A percentile compares a stretch with the other conserved stretches of the same genome.
Conservation (phyloP, 2,329 filamentous ascomycete genomes). For the Paracorniculantispora psalliotae region DNA sequence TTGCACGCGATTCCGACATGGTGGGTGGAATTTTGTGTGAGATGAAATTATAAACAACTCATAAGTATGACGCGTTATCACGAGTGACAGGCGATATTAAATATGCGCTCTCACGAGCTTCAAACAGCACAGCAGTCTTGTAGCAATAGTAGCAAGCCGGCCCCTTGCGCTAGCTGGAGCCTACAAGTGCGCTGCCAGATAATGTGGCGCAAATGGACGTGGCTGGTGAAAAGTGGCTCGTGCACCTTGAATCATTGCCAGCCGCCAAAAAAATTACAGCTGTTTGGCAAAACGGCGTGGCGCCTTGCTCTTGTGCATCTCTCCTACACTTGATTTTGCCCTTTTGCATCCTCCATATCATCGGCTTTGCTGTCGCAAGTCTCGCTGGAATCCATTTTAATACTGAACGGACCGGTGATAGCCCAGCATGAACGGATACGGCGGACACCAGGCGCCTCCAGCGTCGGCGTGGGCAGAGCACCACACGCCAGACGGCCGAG, state of each 20-base stretch:
- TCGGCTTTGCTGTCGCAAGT: conserved; percentile 6
- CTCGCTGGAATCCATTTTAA: background rate
- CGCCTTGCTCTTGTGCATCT: background rate
- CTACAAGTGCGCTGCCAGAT: background rate
- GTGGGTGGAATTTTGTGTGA: background rate
- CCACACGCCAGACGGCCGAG: conserved; percentile 72
- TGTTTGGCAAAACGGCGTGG: background rate
- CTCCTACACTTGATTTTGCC: background rate
- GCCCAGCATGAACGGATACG: conserved; percentile 53
- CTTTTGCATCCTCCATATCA: background rate
- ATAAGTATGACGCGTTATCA: background rate
- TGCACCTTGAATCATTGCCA: background rate
- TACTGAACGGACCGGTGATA: background rate
- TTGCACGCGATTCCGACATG: conserved; percentile 9
- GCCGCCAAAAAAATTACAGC: conserved; percentile 5
- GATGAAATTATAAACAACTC: background rate
- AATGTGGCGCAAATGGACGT: conserved; percentile 1
- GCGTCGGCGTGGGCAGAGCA: conserved; percentile 87
- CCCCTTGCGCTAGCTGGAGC: background rate
- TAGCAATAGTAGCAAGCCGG: too few species aligned
- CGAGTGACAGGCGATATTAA: background rate
- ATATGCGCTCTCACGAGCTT: background rate
- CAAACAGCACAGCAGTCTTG: background rate
- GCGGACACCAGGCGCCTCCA: conserved; percentile 43
- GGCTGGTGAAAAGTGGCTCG: conserved; percentile 11